phyloP scores from a whole-genome alignment of 176 grass and related monocot species.

The Metroxylon sagu region DNA sequence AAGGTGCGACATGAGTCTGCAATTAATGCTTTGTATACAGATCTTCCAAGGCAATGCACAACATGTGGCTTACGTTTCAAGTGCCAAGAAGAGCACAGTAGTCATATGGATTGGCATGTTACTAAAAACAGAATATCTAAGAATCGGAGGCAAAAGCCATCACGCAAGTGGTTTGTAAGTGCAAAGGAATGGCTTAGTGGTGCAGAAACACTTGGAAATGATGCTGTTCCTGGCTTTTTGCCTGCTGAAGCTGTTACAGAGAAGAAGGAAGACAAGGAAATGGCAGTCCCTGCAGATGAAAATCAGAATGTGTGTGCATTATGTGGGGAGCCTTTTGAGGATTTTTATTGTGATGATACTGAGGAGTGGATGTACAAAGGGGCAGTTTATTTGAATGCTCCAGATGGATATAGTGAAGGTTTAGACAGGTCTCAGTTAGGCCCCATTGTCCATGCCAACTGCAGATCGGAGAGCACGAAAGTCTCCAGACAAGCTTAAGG shows the following conservation, averaged over 20 bases:
- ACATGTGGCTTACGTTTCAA: conserved; percentile 93
- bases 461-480: conserved; percentile 51
- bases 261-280: conserved; percentile 69
- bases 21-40: conserved; percentile 72
- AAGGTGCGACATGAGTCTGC: conserved; percentile 57
- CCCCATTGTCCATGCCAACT: conserved; percentile 98
- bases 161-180: conserved; percentile 92
- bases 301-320: conserved; percentile 83
- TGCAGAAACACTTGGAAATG: conserved; percentile 79
- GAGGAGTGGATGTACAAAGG: conserved; percentile 99
- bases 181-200: conserved; percentile 77
- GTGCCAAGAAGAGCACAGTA: conserved; percentile 84
- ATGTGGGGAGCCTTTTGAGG: conserved; percentile 88
- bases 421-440: conserved; percentile 51
- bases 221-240: conserved; percentile 69
- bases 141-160: conserved; percentile 77
- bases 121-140: conserved; percentile 93
- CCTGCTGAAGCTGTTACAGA: conserved; percentile 40
- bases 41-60: conserved; percentile 85
- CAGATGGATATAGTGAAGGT: conserved; percentile 52
- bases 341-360: conserved; percentile 94
- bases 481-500: conserved; percentile 31
- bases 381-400: conserved; percentile 83
- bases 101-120: conserved; percentile 99
- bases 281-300: conserved; percentile 87